Conservation (phyloP, 495 filamentous ascomycete species). For the Talaromyces wortmannii region DNA sequence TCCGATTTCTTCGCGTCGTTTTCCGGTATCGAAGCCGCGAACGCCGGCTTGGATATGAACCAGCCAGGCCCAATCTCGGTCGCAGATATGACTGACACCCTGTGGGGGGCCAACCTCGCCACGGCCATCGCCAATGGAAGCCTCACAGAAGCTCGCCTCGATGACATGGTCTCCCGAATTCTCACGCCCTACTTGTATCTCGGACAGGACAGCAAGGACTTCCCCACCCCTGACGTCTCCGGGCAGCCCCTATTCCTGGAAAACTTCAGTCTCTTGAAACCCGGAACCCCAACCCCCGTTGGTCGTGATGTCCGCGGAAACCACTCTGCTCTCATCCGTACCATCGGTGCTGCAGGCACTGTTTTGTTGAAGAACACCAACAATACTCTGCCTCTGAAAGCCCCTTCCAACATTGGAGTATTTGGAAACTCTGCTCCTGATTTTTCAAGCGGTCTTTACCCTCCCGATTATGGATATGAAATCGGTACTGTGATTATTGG, state of each 20-base stretch:
- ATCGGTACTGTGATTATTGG: conserved; percentile 43
- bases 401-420: conserved; percentile 45
- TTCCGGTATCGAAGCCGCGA: conserved; percentile 67
- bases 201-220: conserved; percentile 34
- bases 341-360: conserved; percentile 45
- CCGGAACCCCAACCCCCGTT: conserved; percentile 56
- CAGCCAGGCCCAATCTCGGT: conserved; percentile 25
- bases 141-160: conserved; percentile 79
- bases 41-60: conserved; percentile 51
- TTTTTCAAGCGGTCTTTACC: conserved; percentile 32
- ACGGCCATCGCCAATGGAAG: conserved; percentile 83
- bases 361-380: conserved; percentile 56
- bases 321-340: conserved; percentile 43
- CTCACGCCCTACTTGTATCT: conserved; percentile 49
- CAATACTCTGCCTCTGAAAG: conserved; percentile 43
- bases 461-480: conserved; percentile 50
- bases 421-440: conserved; percentile 54
- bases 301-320: conserved; percentile 39
- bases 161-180: conserved; percentile 89
- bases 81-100: neutral
- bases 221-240: conserved; percentile 20
- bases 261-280: conserved; percentile 41
- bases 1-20: conserved; percentile 87
- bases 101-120: conserved; percentile 61
- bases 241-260: neutral